Percentiles rank a stretch among this genome's conserved stretches.
Evolutionary conservation across 306 rosid species (phyloP).

Genomic region (Elaeagnus macrophylla): DNA sequence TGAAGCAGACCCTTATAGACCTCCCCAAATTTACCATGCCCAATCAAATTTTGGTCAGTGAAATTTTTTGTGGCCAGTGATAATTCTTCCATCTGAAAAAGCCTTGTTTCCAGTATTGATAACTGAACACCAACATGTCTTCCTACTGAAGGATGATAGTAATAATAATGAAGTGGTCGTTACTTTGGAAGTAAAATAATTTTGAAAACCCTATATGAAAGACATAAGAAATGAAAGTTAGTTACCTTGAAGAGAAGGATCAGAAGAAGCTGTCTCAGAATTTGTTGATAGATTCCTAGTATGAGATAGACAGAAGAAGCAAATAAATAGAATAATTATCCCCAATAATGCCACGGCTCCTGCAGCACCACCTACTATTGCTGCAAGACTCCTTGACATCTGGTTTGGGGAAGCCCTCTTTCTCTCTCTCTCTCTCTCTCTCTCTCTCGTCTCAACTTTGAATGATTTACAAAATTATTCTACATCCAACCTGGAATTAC

Average conservation of each 20-base stretch:
- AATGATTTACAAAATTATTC: conserved; percentile 2
- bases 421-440: conserved; percentile 20
- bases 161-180: conserved; percentile 8
- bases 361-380: conserved; percentile 87
- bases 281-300: conserved; percentile 46
- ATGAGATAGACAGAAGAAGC: conserved; percentile 48
- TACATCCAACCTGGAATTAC: too few relatives aligned
- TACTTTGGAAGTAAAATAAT: conserved; percentile 3
- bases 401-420: conserved; percentile 46
- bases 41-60: conserved; percentile 65
- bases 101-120: conserved; percentile 56
- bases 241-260: conserved; percentile 80
- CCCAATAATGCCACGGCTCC: conserved; percentile 94
- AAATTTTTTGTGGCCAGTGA: conserved; percentile 67
- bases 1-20: conserved; percentile 86
- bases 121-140: conserved; percentile 60
- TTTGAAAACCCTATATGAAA: neutral
- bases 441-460: conserved; percentile 50
- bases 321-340: conserved; percentile 45
- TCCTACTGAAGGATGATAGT: conserved; percentile 40
- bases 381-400: conserved; percentile 92
- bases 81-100: conserved; percentile 68
- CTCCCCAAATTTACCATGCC: conserved; percentile 82
- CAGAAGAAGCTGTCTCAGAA: conserved; percentile 93
- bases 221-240: conserved; percentile 1